Evolutionary conservation across 2,329 filamentous ascomycete species (phyloP).

Genomic region (Fusarium anguioides): DNA sequence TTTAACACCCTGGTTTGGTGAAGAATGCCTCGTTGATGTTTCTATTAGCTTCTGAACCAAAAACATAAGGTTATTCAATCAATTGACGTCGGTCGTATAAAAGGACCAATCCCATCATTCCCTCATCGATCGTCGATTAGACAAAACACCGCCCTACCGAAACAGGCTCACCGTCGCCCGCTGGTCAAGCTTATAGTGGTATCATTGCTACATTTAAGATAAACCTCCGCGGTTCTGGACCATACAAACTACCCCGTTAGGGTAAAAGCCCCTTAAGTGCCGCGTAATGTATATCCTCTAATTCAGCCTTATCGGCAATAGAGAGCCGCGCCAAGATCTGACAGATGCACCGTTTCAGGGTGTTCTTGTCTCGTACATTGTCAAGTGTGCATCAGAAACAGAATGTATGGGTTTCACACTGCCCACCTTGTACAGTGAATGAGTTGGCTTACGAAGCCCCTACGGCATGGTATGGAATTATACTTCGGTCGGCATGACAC

Average conservation of each 20-base stretch:
- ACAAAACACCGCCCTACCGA: neutral
- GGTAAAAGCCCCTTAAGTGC: neutral
- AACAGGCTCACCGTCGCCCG: neutral
- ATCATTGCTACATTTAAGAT: neutral
- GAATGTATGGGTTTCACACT: too few species aligned
- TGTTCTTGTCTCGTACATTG: too few species aligned
- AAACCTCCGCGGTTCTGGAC: neutral
- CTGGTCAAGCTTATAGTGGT: neutral
- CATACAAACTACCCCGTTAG: neutral
- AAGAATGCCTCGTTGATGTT: neutral
- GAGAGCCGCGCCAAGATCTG: neutral
- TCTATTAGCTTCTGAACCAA: neutral
- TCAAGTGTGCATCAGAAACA: too few species aligned
- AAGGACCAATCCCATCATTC: neutral
- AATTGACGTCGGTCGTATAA: neutral
- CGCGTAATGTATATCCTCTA: neutral
- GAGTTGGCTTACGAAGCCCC: neutral
- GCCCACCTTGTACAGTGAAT: too few species aligned
- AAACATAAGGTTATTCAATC: too few species aligned
- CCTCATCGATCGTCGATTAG: neutral
- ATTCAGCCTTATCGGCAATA: neutral
- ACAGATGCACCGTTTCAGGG: neutral
- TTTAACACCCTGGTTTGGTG: too few species aligned
- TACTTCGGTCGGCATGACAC: conserved; percentile 1
- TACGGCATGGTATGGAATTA: neutral